Conservation (phyloP, 495 filamentous ascomycete species). For the Geoglossum glabrum region DNA sequence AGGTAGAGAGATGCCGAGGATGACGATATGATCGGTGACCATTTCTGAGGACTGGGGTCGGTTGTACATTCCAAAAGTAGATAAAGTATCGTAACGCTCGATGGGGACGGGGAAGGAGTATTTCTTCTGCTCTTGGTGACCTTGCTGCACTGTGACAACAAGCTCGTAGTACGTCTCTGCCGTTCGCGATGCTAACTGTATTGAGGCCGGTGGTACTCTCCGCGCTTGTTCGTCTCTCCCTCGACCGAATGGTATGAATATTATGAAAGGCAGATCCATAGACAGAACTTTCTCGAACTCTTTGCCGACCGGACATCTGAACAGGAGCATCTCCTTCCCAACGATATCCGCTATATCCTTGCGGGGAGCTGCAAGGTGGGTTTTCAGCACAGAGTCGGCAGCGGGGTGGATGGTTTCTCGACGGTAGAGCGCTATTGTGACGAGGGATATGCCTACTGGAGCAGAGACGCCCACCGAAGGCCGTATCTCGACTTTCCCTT, state of each 20-base stretch:
- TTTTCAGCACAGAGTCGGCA: constrained; percentile 83
- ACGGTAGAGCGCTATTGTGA: constrained; percentile 80
- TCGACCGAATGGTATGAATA: constrained; percentile 90
- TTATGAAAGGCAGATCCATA: constrained; percentile 95
- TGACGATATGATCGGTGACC: constrained; percentile 78
- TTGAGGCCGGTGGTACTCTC: constrained; percentile 76
- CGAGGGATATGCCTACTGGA: constrained; percentile 76
- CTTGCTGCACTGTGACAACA: constrained; percentile 88
- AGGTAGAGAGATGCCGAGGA: constrained; percentile 72
- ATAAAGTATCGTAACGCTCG: constrained; percentile 82
- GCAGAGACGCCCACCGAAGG: constrained; percentile 65
- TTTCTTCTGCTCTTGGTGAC: constrained; percentile 64
- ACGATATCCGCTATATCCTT: constrained; percentile 84
- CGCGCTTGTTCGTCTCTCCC: constrained; percentile 72
- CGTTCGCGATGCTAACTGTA: constrained; percentile 76
- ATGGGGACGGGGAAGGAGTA: constrained; percentile 83
- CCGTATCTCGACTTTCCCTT: constrained; percentile 94
- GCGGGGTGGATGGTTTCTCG: constrained; percentile 93
- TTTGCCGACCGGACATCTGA: constrained; percentile 61
- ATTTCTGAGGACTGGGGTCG: constrained; percentile 71
- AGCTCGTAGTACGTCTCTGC: constrained; percentile 95
- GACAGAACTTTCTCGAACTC: constrained; percentile 73
- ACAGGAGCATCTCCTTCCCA: constrained; percentile 86
- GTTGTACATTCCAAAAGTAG: constrained; percentile 99
- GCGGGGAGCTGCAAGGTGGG: constrained; percentile 74